Percentiles rank a stretch among this genome's conserved stretches.
phyloP scores from a whole-genome alignment of 140 eudicot genomes.

The Ambrosia hybrid region DNA sequence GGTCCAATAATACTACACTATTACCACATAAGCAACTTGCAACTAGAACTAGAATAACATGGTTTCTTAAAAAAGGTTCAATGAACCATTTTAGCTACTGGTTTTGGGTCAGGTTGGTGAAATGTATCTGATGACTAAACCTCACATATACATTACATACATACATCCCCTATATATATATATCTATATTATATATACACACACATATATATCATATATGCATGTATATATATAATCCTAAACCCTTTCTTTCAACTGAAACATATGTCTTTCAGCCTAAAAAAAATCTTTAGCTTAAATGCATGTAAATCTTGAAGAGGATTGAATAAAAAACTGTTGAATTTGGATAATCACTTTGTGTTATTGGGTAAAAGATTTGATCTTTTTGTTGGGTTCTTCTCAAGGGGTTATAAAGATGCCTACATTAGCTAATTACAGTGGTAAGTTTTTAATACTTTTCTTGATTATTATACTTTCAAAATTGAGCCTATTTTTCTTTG shows the following conservation, averaged over 20 bases:
- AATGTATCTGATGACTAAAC: conserved; percentile 35
- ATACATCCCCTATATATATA: conserved; percentile 7
- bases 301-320: too few species aligned
- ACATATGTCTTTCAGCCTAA: conserved; percentile 13
- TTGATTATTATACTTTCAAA: neutral
- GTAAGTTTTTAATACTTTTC: conserved; percentile 41
- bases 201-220: neutral
- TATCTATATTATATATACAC: neutral
- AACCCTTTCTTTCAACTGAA: neutral
- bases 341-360: conserved; percentile 13
- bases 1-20: conserved; percentile 23
- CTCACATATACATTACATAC: conserved; percentile 18
- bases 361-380: conserved; percentile 16
- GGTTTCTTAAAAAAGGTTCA: conserved; percentile 27
- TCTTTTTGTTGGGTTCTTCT: conserved; percentile 39
- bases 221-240: conserved; percentile 12
- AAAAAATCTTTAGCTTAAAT: too few species aligned
- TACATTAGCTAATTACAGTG: conserved; percentile 80
- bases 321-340: too few species aligned
- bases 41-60: neutral
- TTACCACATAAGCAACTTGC: conserved; percentile 15
- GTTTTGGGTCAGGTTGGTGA: conserved; percentile 19
- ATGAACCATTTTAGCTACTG: conserved; percentile 26
- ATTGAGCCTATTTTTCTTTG: neutral
- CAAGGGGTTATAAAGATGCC: conserved; percentile 55